These are phyloP conservation scores for Candida nitratophila DNA, from an alignment of 805 yeast species.

Conservation along the genomic window DNA sequence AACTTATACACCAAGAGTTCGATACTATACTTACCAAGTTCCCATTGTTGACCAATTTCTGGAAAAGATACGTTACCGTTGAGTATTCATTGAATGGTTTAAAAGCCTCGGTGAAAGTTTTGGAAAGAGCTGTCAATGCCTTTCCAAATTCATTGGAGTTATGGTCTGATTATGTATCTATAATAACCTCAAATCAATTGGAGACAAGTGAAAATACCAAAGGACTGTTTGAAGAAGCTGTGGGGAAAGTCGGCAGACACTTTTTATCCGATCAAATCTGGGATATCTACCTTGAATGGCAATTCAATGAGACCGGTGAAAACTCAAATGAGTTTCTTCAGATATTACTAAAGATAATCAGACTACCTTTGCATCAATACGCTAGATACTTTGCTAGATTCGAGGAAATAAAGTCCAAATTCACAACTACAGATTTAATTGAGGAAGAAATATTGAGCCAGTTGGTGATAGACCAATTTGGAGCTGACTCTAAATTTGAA, in stretches of 20 bases:
- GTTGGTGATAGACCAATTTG: constrained; percentile 14
- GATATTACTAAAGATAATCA: constrained; percentile 38
- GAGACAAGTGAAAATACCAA: constrained; percentile 27
- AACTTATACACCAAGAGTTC: constrained; percentile 23
- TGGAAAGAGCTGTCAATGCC: constrained; percentile 37
- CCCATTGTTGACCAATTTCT: constrained; percentile 53
- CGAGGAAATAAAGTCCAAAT: constrained; percentile 29
- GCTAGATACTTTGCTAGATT: constrained; percentile 62
- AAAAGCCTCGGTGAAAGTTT: constrained; percentile 37
- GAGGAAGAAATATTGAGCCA: constrained; percentile 21
- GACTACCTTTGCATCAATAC: constrained; percentile 79
- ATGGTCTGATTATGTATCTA: constrained; percentile 61
- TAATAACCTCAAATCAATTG: constrained; percentile 37
- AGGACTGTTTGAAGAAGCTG: constrained; percentile 40
- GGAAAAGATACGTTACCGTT: constrained; percentile 56
- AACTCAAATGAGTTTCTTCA: constrained; percentile 30
- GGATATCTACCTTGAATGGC: constrained; percentile 71
- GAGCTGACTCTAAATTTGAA: constrained; percentile 2
- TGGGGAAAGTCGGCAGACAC: constrained; percentile 52
- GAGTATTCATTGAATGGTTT: constrained; percentile 52
- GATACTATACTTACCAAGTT: constrained; percentile 40
- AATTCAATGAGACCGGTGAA: constrained; percentile 28
- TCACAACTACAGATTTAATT: constrained; percentile 26
- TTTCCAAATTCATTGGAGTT: constrained; percentile 58
- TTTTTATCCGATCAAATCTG: constrained; percentile 76